Base-by-base conservation (phyloP, 73 alveolate genomes). In the Paramecium octaurelia region DNA sequence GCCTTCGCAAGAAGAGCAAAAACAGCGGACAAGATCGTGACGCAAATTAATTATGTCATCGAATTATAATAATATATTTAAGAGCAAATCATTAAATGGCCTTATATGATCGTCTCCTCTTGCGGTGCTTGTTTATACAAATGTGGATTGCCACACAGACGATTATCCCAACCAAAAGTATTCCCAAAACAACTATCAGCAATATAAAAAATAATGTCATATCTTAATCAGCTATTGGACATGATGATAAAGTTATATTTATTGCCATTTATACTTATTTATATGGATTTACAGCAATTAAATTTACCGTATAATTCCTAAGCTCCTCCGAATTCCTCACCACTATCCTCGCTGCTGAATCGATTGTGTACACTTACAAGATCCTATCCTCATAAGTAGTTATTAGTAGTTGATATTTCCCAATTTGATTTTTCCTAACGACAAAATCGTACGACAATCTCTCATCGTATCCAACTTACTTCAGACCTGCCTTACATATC, bases 1-100 rank as follows among this genome's bases (percentile, higher is more conserved):
- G 84, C 84, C 27, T 64, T 2, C 3, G 50, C 46, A 31, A 31
- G 84, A 23, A 34, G 29, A 8, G 27, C 84, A 64, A 64, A 64
- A n/a, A 27, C 12, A 3, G 46, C 84, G 4, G 46, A 31, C 27
- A 64, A 27, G 2, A 64, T 64, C 42, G 29, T 31, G 50, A 64
- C 84, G 46, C 42, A 64, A 27, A 64, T 64, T 16, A 64, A 64
- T 64, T 64, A 64, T 64, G 84, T 64, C 84, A 64, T 64, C 84
- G 24, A 64, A 64, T 31, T 64, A 31, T 31, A 64, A 64, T 64
- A 3, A 64, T 64, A 64, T 64, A 54, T 54, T 54, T 54, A 12
- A 64, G 23, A 21, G 12, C 42, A 27, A 14, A 27, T 64, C 84
- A 64, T 64, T 64, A 64, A 64, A 64, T 64, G 16, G 44, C 50